phyloP scores from a whole-genome alignment of 495 filamentous ascomycete species.

The Penicillium egyptiacum region DNA sequence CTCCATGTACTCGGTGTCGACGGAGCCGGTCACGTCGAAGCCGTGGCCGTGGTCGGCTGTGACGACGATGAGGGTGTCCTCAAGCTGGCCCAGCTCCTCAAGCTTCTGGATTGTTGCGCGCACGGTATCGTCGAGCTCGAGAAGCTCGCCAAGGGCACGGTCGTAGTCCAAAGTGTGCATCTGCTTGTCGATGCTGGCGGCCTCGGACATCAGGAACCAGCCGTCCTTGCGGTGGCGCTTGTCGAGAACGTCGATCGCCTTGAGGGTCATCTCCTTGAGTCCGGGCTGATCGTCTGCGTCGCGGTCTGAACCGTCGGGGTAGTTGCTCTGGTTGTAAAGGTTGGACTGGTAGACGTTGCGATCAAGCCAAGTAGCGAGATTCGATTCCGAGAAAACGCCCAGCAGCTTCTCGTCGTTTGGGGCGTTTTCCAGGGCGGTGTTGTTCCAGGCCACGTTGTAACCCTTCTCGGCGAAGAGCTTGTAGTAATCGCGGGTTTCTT shows the following conservation, averaged over 20 bases:
- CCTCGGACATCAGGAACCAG: constrained; percentile 77
- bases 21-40: constrained; percentile 62
- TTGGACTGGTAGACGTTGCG: constrained; percentile 68
- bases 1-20: constrained; percentile 58
- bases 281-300: constrained; percentile 67
- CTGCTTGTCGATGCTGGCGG: constrained; percentile 75
- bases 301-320: constrained; percentile 56
- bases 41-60: constrained; percentile 79
- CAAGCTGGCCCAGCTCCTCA: constrained; percentile 51
- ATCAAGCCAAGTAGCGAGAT: constrained; percentile 71
- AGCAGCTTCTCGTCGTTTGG: constrained; percentile 57
- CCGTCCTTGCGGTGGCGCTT: constrained; percentile 61
- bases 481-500: constrained; percentile 61
- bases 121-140: constrained; percentile 75
- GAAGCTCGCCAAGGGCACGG: constrained; percentile 69
- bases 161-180: constrained; percentile 78
- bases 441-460: constrained; percentile 65
- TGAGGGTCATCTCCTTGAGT: constrained; percentile 78
- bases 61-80: constrained; percentile 68
- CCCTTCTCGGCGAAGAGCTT: constrained; percentile 61
- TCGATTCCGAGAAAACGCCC: constrained; percentile 65
- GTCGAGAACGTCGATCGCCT: constrained; percentile 69
- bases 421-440: constrained; percentile 56
- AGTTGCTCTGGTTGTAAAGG: constrained; percentile 57
- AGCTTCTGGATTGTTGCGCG: constrained; percentile 65